Base-by-base conservation (phyloP, 257 asterid genomes). In the Coffea canephora region DNA sequence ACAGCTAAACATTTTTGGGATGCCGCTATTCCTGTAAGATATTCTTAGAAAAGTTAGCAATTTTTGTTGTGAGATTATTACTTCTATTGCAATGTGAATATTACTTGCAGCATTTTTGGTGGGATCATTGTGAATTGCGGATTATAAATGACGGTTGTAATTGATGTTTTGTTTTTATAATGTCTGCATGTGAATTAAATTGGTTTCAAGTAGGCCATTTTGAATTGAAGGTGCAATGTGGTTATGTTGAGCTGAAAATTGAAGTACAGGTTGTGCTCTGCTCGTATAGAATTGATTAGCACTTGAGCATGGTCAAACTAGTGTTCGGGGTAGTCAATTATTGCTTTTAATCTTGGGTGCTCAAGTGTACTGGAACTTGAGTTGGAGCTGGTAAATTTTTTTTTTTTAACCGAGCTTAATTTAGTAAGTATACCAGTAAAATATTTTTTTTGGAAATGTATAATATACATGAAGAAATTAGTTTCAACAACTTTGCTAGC, bases 1-100 rank as follows among this genome's bases (percentile, higher is more conserved):
- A 96, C 96, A 4, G 96, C 96, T 49, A 94, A 90, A 85, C 90
- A 88, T 79, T 96, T 96, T 21, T 87, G 97, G 62, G 97, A 94
- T 82, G 86, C 87, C 65, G 96, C 95, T 68, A 81, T 90, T 75
- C 89, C 88, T 25, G 98, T 95, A 82, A 87, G 96, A 54, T 74
- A 61, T 61, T 61, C 25, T 80, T 41, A 62, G 46, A 49, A 25
- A 39, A 64, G 27, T 5, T 25, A 1, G 48, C 64, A 8, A 12
- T 75, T 70, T n/a, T 75, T 57, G 43, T 80, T 27, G 6, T 69
- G 59, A 74, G 68, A 3, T 27, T 65, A 45, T 52, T 68, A 27
- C 12, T 41, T 43, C 23, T 0, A 2, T 61, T 59, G 45, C 43
- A 14, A 21, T 46, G 31, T 48, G 36, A 27, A 16, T 48, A 19